phyloP scores from a whole-genome alignment of 1,139 yeast genomes.

The Candida albicans region DNA sequence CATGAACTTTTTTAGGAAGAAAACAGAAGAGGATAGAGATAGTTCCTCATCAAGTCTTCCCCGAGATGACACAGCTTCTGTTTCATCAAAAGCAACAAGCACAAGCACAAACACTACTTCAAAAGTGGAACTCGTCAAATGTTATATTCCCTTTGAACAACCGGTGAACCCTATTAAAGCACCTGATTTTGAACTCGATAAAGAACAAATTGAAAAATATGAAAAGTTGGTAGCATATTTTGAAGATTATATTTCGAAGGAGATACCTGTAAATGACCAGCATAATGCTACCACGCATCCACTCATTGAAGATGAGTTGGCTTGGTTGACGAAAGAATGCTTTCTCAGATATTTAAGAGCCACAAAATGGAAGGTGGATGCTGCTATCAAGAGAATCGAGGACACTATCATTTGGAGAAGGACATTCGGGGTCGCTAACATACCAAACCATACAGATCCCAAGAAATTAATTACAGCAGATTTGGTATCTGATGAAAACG shows the following conservation, averaged over 20 bases:
- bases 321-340: constrained; percentile 92
- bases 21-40: constrained; percentile 10
- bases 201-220: constrained; percentile 32
- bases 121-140: constrained; percentile 23
- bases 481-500: constrained; percentile 66
- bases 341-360: constrained; percentile 85
- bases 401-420: constrained; percentile 88
- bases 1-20: constrained; percentile 23
- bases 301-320: constrained; percentile 58
- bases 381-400: constrained; percentile 71
- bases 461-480: constrained; percentile 59
- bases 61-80: constrained; percentile 13
- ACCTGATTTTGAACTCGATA: constrained; percentile 30
- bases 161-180: constrained; percentile 38
- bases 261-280: constrained; percentile 25
- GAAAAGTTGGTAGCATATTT: constrained; percentile 26
- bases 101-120: constrained; percentile 10
- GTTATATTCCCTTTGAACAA: constrained; percentile 41
- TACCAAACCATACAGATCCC: constrained; percentile 40
- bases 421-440: constrained; percentile 77
- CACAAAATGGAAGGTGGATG: constrained; percentile 78
- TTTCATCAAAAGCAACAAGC: constrained; percentile 17
- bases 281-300: constrained; percentile 23
- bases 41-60: neutral
- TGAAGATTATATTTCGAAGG: constrained; percentile 20